Evolutionary conservation across 352 stramenopile genomes (phyloP).

Genomic region (Globisporangium mamillatum): DNA sequence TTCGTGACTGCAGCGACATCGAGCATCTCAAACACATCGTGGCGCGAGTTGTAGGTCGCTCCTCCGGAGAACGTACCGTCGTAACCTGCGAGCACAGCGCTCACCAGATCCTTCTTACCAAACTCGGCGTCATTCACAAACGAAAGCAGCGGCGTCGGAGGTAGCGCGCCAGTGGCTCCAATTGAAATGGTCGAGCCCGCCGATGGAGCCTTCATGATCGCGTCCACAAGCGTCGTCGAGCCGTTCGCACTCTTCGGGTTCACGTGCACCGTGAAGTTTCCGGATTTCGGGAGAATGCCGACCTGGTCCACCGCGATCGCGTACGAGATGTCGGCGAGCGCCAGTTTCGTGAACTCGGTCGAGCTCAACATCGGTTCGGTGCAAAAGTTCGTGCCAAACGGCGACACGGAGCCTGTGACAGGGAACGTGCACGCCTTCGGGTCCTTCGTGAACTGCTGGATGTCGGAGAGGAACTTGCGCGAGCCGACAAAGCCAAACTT

Average conservation of each 20-base stretch:
- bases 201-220: slow-evolving; percentile 49
- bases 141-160: slow-evolving; percentile 60
- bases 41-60: slow-evolving; percentile 61
- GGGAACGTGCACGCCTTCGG: slow-evolving; percentile 43
- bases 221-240: slow-evolving; percentile 40
- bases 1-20: slow-evolving; percentile 49
- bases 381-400: slow-evolving; percentile 61
- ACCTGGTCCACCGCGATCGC: slow-evolving; percentile 83
- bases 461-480: slow-evolving; percentile 67
- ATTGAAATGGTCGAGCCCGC: slow-evolving; percentile 31
- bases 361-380: slow-evolving; percentile 65
- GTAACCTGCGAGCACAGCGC: slow-evolving; percentile 71
- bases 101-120: slow-evolving; percentile 51
- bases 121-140: slow-evolving; percentile 78
- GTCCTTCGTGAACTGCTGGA: slow-evolving; percentile 52
- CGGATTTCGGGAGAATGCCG: slow-evolving; percentile 40
- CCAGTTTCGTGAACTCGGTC: slow-evolving; percentile 56
- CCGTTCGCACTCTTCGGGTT: slow-evolving; percentile 52
- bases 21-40: slow-evolving; percentile 51
- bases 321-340: slow-evolving; percentile 55
- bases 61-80: slow-evolving; percentile 45
- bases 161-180: slow-evolving; percentile 39
- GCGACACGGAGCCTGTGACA: slow-evolving; percentile 47
- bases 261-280: slow-evolving; percentile 67
- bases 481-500: slow-evolving; percentile 84